Base-by-base conservation (phyloP, 148 eudicot genomes). In the Polygonum maritimum region DNA sequence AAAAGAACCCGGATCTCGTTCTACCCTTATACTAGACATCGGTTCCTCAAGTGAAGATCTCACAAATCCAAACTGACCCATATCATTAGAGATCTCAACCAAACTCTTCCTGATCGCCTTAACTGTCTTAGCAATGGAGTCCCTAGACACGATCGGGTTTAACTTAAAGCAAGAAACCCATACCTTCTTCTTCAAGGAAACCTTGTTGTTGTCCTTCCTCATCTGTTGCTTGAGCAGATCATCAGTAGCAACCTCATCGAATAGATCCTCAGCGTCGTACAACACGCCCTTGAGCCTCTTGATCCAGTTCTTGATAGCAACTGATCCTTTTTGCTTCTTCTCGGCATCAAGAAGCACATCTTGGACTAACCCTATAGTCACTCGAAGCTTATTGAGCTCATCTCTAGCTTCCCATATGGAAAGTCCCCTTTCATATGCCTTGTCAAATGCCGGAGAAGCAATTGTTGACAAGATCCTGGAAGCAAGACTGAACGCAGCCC, bases 271-370 rank as follows among this genome's bases (percentile, higher is more conserved):
- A 0, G 60, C 26, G 1, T 54, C 60, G 60, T 18, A 54, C 60
- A 54, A 54, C 60, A 54, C 60, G 9, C 26, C 22, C 21, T 54
- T 54, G 22, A 54, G 60, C 60, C 60, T 54, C 26, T 54, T 54
- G 19, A 54, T n/a, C 60, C 60, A 82, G 51, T 21, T 48, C 4
- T 41, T 51, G 2, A 82, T 36, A 40, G 49, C 48, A 21, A 38
- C 77, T 63, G 75, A 77, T 33, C 78, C 78, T 19, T 51, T 16
- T 55, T 80, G 81, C 76, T 39, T 76, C 22, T 77, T 80, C 70
- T 80, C 82, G 36, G 82, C 87, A 78, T 82, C 83, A 38, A 78
- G 54, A 26, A 82, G 76, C 78, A 77, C 74, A 14, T 35, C 77
- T 33, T 75, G 74, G 7, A 84, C 75, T 14, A 72, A 19, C 3